Percentiles rank a stretch among this genome's conserved stretches.
Evolutionary conservation across 139 green algal species (phyloP).

Genomic region (Spirogloea muscicola): DNA sequence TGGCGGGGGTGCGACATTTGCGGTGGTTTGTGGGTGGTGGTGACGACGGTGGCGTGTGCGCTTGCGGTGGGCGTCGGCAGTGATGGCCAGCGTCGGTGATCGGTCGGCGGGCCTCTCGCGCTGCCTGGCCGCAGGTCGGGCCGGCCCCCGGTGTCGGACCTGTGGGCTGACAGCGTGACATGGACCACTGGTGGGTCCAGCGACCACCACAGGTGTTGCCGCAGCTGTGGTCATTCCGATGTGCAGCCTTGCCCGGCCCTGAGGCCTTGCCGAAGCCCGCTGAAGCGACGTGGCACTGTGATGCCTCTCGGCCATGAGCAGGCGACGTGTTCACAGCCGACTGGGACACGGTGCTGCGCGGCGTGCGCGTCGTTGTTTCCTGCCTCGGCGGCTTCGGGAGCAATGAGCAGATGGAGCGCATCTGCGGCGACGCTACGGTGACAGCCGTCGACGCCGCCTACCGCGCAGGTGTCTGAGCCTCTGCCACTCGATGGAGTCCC

Average conservation of each 20-base stretch:
- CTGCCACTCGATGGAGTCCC: too few relatives aligned
- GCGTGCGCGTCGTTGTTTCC: slow-evolving; percentile 25
- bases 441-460: slow-evolving; percentile 22
- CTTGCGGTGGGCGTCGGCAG: too few relatives aligned
- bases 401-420: slow-evolving; percentile 50
- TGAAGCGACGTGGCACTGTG: too few relatives aligned
- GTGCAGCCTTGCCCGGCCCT: too few relatives aligned
- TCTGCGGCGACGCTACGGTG: slow-evolving; percentile 46
- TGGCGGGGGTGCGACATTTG: too few relatives aligned
- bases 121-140: slow-evolving; percentile 1
- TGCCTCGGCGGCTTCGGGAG: slow-evolving; percentile 49
- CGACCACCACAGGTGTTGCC: too few relatives aligned
- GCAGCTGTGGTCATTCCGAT: too few relatives aligned
- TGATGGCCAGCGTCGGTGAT: too few relatives aligned
- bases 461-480: slow-evolving; percentile 29
- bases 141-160: background rate
- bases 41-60: too few relatives aligned
- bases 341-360: slow-evolving; percentile 6
- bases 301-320: background rate
- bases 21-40: too few relatives aligned
- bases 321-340: slow-evolving; percentile 35
- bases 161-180: slow-evolving; percentile 11
- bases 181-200: background rate
- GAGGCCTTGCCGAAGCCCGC: too few relatives aligned
- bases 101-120: too few relatives aligned